phyloP scores from a whole-genome alignment of 2,329 filamentous ascomycete species.

The Arthrobotrys sinensis region DNA sequence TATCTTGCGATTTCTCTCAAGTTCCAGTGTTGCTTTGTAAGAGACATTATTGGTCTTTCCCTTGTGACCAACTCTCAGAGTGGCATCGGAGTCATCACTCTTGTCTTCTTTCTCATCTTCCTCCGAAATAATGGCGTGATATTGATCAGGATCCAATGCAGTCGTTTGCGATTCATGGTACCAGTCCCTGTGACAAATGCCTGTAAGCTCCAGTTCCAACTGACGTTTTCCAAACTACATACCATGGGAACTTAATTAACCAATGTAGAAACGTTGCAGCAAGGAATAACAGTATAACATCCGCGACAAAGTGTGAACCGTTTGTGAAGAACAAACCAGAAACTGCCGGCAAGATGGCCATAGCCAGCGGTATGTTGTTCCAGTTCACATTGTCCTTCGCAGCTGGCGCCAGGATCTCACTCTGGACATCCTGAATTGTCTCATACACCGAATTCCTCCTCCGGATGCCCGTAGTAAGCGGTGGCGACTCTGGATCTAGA shows the following conservation, averaged over 20 bases:
- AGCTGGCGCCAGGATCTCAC: slow-evolving; percentile 49
- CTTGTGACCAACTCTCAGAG: slow-evolving; percentile 67
- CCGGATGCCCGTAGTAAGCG: slow-evolving; percentile 7
- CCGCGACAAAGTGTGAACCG: slow-evolving; percentile 85
- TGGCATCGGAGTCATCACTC: slow-evolving; percentile 67
- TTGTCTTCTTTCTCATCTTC: slow-evolving; percentile 60
- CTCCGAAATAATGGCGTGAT: slow-evolving; percentile 60
- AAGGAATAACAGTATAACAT: slow-evolving; percentile 83
- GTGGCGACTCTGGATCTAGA: slow-evolving; percentile 33
- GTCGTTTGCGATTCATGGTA: slow-evolving; percentile 70
- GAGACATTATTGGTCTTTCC: slow-evolving; percentile 30
- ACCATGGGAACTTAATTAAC: slow-evolving; percentile 93
- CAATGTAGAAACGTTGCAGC: slow-evolving; percentile 91
- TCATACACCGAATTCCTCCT: slow-evolving; percentile 59
- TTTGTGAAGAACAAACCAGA: slow-evolving; percentile 87
- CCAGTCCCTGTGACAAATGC: slow-evolving; percentile 69
- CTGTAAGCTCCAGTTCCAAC: slow-evolving; percentile 6
- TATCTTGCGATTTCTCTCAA: slow-evolving; percentile 81
- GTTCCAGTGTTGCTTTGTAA: slow-evolving; percentile 73
- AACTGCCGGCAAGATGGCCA: slow-evolving; percentile 88
- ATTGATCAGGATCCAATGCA: slow-evolving; percentile 51
- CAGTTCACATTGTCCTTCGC: slow-evolving; percentile 70
- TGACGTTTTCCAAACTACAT: slow-evolving; percentile 65
- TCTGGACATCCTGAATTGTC: slow-evolving; percentile 55
- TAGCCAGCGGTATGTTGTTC: slow-evolving; percentile 84